Conservation (phyloP, 192 early-diverging fungal species). For the Rhizophagus prolifer region DNA sequence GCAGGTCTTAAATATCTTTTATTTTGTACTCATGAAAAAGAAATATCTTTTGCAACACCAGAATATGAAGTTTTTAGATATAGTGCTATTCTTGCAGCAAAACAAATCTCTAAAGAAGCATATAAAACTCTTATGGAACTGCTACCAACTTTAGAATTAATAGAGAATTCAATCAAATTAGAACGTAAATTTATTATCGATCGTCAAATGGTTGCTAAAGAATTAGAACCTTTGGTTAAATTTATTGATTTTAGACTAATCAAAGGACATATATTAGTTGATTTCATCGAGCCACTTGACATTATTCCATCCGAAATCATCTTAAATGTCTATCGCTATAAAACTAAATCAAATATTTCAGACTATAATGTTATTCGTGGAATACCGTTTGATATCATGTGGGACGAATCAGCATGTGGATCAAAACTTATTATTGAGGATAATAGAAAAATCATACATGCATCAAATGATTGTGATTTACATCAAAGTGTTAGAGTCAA, state of each 20-base stretch:
- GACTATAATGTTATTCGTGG: background rate
- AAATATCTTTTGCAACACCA: constrained; percentile 8
- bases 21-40: background rate
- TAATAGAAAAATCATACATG: background rate
- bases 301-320: background rate
- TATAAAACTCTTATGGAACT: background rate
- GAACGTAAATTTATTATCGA: background rate
- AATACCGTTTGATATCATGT: background rate
- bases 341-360: background rate
- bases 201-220: background rate
- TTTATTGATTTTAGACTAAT: background rate
- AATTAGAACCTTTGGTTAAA: background rate
- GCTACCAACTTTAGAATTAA: background rate
- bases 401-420: background rate
- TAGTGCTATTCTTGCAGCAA: background rate
- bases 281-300: background rate
- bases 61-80: constrained; percentile 12
- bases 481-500: background rate
- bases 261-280: background rate
- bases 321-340: background rate
- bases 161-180: background rate
- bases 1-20: background rate
- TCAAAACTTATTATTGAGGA: background rate
- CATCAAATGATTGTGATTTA: background rate
- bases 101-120: background rate